These are phyloP conservation scores for Suillus decipiens DNA, from an alignment of 768 basidiomycete genomes.

Conservation along the genomic window DNA sequence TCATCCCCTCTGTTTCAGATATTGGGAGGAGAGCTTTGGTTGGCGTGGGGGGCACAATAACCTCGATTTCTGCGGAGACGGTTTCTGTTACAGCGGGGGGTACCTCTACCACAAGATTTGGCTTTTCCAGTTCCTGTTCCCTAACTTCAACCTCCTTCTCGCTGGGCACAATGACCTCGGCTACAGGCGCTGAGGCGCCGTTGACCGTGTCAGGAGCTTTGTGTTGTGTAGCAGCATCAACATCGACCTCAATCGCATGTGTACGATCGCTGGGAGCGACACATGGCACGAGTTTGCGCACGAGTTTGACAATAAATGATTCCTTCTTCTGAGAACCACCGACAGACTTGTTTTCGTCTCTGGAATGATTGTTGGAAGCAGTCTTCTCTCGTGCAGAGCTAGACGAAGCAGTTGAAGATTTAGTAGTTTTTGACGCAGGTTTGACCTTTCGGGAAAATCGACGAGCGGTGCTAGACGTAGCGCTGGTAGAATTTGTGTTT, in stretches of 20 bases:
- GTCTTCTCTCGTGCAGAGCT: slow-evolving; percentile 27
- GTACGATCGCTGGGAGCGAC: slow-evolving; percentile 50
- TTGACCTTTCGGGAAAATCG: slow-evolving; percentile 34
- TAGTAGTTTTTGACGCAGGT: slow-evolving; percentile 16
- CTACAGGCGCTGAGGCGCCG: slow-evolving; percentile 22
- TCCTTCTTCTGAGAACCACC: slow-evolving; percentile 42
- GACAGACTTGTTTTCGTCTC: slow-evolving; percentile 36
- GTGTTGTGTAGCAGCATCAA: slow-evolving; percentile 22
- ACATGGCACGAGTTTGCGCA: slow-evolving; percentile 68
- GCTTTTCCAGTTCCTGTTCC: slow-evolving; percentile 43
- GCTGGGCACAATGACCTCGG: slow-evolving; percentile 22
- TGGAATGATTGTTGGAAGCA: slow-evolving; percentile 36
- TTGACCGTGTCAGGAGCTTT: slow-evolving; percentile 23
- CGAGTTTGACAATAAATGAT: slow-evolving; percentile 59
- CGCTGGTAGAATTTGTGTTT: slow-evolving; percentile 32
- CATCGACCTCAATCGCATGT: slow-evolving; percentile 47
- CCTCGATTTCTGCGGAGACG: slow-evolving; percentile 34
- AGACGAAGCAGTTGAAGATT: slow-evolving; percentile 19
- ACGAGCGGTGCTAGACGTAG: slow-evolving; percentile 24
- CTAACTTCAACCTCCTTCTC: slow-evolving; percentile 33
- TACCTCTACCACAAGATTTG: slow-evolving; percentile 30
- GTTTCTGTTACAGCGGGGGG: slow-evolving; percentile 21
- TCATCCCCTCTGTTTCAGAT: slow-evolving; percentile 84
- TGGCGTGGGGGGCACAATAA: slow-evolving; percentile 51
- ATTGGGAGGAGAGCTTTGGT: slow-evolving; percentile 48